A percentile compares a stretch with the other conserved stretches of the same genome.
phyloP scores from a whole-genome alignment of 805 yeast genomes.

The Candida taoyuanica region DNA sequence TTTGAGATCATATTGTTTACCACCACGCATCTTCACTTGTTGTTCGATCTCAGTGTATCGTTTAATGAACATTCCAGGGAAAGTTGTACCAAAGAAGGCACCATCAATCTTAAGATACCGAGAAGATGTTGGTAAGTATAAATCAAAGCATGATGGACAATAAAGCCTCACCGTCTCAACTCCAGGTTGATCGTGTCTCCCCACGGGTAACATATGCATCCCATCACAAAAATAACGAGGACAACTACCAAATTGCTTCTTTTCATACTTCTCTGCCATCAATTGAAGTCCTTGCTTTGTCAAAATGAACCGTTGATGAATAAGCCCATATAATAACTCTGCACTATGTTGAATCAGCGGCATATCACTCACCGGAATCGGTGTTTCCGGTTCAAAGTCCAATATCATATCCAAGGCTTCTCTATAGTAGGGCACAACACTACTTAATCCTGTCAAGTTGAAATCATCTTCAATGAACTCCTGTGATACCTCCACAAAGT shows the following conservation, averaged over 20 bases:
- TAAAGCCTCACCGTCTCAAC: slow-evolving; percentile 86
- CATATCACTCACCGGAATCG: slow-evolving; percentile 58
- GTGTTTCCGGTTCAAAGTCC: slow-evolving; percentile 61
- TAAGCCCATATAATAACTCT: slow-evolving; percentile 86
- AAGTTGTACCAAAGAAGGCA: slow-evolving; percentile 94
- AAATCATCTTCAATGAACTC: slow-evolving; percentile 96
- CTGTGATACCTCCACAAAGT: slow-evolving; percentile 84
- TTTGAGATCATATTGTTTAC: slow-evolving; percentile 57
- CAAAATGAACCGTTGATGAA: slow-evolving; percentile 87
- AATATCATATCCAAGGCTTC: slow-evolving; percentile 88
- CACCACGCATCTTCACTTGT: slow-evolving; percentile 52
- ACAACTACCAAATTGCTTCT: slow-evolving; percentile 85
- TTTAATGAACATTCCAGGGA: slow-evolving; percentile 87
- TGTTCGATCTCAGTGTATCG: slow-evolving; percentile 88
- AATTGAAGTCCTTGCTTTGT: slow-evolving; percentile 86
- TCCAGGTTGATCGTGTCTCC: slow-evolving; percentile 87
- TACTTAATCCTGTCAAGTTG: slow-evolving; percentile 83
- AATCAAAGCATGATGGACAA: slow-evolving; percentile 92
- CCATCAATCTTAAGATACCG: slow-evolving; percentile 89
- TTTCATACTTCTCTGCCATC: slow-evolving; percentile 91
- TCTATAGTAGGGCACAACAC: slow-evolving; percentile 83
- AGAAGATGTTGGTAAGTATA: slow-evolving; percentile 84
- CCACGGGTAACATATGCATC: slow-evolving; percentile 87
- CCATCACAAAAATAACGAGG: slow-evolving; percentile 88
- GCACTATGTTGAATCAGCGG: slow-evolving; percentile 86